These are phyloP conservation scores for Aspergillus kassunensis DNA, from an alignment of 495 filamentous ascomycete genomes.

Conservation along the genomic window DNA sequence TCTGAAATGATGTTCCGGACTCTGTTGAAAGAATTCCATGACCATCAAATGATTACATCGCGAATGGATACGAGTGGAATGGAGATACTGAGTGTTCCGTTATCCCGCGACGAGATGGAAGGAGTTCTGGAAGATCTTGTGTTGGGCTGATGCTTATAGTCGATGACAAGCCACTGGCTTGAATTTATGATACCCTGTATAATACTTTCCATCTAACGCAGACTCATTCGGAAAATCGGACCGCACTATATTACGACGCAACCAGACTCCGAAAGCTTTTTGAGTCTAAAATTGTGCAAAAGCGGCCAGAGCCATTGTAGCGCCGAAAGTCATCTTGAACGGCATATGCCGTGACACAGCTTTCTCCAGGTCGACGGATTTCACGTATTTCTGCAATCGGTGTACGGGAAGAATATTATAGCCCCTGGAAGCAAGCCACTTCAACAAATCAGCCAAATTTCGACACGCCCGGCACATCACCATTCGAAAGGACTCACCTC, in stretches of 20 bases:
- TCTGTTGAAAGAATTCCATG: conserved; percentile 93
- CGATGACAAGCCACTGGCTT: conserved; percentile 1
- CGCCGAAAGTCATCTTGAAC: conserved; percentile 76
- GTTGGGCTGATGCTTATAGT: conserved; percentile 24
- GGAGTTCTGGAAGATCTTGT: conserved; percentile 81
- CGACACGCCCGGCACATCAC: not conserved
- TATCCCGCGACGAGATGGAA: conserved; percentile 85
- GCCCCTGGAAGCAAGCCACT: conserved; percentile 71
- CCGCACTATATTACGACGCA: not conserved
- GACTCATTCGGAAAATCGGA: not conserved
- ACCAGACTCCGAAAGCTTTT: not conserved
- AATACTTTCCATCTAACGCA: not conserved
- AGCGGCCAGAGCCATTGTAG: conserved; percentile 72
- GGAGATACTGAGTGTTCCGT: conserved; percentile 80
- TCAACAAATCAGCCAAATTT: conserved; percentile 2
- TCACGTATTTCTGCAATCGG: conserved; percentile 56
- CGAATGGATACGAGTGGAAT: conserved; percentile 79
- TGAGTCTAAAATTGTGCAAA: conserved; percentile 52
- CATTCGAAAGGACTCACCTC: conserved; percentile 62
- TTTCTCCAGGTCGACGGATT: conserved; percentile 51
- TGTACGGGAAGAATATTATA: conserved; percentile 65
- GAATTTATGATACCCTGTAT: conserved; percentile 30
- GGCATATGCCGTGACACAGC: conserved; percentile 63
- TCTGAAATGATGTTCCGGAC: conserved; percentile 94
- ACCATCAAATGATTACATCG: conserved; percentile 92